phyloP scores from a whole-genome alignment of 2,329 filamentous ascomycete genomes.

The Ilyonectria mors-panacis region DNA sequence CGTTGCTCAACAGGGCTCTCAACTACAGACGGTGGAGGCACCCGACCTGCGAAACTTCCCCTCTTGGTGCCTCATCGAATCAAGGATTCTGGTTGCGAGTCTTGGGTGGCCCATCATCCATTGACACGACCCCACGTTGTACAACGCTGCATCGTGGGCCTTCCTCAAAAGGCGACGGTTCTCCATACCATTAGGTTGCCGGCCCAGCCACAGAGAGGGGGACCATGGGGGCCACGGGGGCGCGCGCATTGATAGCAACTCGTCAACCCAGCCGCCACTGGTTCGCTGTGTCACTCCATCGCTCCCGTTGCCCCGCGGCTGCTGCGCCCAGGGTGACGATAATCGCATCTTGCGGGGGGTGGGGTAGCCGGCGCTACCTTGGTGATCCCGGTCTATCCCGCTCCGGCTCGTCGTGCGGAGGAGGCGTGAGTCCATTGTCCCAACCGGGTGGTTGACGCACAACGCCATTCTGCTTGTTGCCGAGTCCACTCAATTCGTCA shows the following conservation, averaged over 20 bases:
- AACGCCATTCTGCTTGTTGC: slow-evolving; percentile 39
- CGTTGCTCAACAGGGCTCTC: slow-evolving; percentile 37
- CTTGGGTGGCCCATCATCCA: slow-evolving; percentile 46
- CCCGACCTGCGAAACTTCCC: slow-evolving; percentile 35
- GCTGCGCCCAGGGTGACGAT: slow-evolving; percentile 41
- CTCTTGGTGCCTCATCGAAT: slow-evolving; percentile 37
- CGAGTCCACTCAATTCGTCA: slow-evolving; percentile 37
- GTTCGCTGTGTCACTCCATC: slow-evolving; percentile 37
- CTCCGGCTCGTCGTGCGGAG: slow-evolving; percentile 37
- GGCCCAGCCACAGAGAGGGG: slow-evolving; percentile 34
- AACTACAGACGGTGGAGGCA: slow-evolving; percentile 36
- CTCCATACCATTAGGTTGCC: slow-evolving; percentile 36
- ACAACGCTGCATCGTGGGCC: slow-evolving; percentile 44
- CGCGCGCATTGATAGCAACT: slow-evolving; percentile 35
- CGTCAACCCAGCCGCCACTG: slow-evolving; percentile 37
- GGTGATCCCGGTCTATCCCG: slow-evolving; percentile 49
- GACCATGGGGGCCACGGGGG: slow-evolving; percentile 34
- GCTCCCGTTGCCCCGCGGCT: slow-evolving; percentile 46
- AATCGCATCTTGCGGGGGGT: slow-evolving; percentile 43
- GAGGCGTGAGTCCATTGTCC: slow-evolving; percentile 42
- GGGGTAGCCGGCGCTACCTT: slow-evolving; percentile 38
- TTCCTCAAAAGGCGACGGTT: slow-evolving; percentile 36
- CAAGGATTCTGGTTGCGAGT: slow-evolving; percentile 34
- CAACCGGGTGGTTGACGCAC: slow-evolving; percentile 45
- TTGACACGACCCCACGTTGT: slow-evolving; percentile 50